Percentiles rank a stretch among this genome's conserved stretches.
These are phyloP conservation scores for Phaffomyces thermotolerans DNA, from an alignment of 805 yeast species.

Conservation along the genomic window DNA sequence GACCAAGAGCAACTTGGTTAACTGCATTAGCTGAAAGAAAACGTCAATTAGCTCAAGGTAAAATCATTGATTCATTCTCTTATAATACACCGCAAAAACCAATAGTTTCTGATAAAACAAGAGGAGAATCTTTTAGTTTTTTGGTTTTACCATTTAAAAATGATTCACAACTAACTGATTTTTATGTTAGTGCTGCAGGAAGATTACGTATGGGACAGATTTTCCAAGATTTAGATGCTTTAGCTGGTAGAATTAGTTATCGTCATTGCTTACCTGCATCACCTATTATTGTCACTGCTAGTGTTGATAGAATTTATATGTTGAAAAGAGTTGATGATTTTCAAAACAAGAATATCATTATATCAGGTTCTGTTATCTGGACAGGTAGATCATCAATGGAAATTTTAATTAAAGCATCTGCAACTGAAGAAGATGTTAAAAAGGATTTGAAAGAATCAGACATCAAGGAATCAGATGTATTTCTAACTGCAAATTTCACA, in stretches of 20 bases:
- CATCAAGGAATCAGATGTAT: slow-evolving; percentile 60
- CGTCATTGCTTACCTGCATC: slow-evolving; percentile 92
- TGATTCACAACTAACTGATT: slow-evolving; percentile 75
- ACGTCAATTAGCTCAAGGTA: slow-evolving; percentile 66
- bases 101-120: slow-evolving; percentile 62
- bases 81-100: slow-evolving; percentile 69
- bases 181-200: slow-evolving; percentile 87
- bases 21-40: slow-evolving; percentile 73
- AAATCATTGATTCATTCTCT: slow-evolving; percentile 59
- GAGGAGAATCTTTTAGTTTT: slow-evolving; percentile 69
- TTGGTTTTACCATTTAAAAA: slow-evolving; percentile 75
- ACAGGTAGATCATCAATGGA: slow-evolving; percentile 96
- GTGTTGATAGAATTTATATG: slow-evolving; percentile 87
- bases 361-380: slow-evolving; percentile 92
- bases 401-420: slow-evolving; percentile 82
- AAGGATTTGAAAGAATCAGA: slow-evolving; percentile 45
- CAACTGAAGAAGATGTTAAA: slow-evolving; percentile 47
- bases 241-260: slow-evolving; percentile 91
- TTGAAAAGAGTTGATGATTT: slow-evolving; percentile 78
- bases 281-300: slow-evolving; percentile 93
- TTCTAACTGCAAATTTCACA: slow-evolving; percentile 85
- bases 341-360: slow-evolving; percentile 61
- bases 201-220: slow-evolving; percentile 86
- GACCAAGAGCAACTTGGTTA: slow-evolving; percentile 67
- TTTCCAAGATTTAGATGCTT: slow-evolving; percentile 88